phyloP scores from a whole-genome alignment of 129 eudicot genomes.

The Ambrosia trifida region DNA sequence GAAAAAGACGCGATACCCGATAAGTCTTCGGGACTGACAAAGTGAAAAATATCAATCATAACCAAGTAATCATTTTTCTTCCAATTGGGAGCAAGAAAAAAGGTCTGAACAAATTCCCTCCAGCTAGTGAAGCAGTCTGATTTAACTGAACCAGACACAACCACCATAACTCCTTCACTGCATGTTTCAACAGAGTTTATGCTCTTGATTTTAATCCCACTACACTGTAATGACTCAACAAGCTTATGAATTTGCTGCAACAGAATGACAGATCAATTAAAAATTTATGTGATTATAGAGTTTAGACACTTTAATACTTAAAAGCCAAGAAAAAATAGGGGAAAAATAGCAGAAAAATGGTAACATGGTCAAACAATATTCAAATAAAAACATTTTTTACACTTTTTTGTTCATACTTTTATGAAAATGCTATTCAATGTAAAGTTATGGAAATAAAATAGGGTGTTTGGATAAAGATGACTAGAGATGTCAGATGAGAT shows the following conservation, averaged over 20 bases:
- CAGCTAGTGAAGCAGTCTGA: conserved; percentile 54
- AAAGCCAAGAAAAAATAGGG: neutral
- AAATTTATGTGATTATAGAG: neutral
- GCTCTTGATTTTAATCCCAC: conserved; percentile 76
- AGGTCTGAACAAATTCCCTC: conserved; percentile 81
- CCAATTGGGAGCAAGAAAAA: conserved; percentile 92
- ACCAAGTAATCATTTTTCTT: conserved; percentile 73
- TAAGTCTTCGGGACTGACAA: conserved; percentile 43
- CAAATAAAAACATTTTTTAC: neutral
- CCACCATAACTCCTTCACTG: conserved; percentile 68
- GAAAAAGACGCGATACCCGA: no score
- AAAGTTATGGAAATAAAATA: no score
- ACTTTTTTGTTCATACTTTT: no score
- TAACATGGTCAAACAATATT: neutral
- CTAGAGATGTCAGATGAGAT: no score
- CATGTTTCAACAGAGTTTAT: conserved; percentile 77
- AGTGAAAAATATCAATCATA: conserved; percentile 76
- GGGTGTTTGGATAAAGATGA: no score
- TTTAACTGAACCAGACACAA: conserved; percentile 76
- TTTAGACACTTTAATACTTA: neutral
- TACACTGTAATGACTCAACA: conserved; percentile 55
- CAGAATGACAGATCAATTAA: conserved; percentile 5
- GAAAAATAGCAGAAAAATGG: neutral
- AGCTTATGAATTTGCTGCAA: conserved; percentile 80
- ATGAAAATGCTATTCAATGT: no score